Evolutionary conservation across 1,284 basidiomycete species (phyloP), one percentile per base, ranked within the genome.

Genomic region (Apiotrichum laibachii): DNA sequence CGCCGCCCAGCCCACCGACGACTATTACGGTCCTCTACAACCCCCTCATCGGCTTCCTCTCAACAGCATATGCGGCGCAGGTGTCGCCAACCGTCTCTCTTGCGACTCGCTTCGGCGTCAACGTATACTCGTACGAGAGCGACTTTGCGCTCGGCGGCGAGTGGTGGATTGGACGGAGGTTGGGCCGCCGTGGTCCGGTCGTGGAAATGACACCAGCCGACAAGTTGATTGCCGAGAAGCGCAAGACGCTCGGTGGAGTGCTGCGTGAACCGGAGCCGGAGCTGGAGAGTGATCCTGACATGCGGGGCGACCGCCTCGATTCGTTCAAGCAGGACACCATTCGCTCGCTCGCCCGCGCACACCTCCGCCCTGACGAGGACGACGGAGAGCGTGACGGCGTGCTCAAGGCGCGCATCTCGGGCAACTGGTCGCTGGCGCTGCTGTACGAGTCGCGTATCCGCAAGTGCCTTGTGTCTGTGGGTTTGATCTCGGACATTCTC

Each of bases 61-160:
- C 91, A 4, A 85, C 88, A 1, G 90, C 94, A 31, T 98, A 98
- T 74, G 88, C 92, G 0, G 92, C 94, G 0, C 86, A 88, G 52
- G 87, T 93, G 31, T 89, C 90, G 1, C 84, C 84, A 3, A 90
- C 95, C 72, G 84, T 98, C n/a, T 86, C 90, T 0, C 78, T 97
- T 8, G 89, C 89, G 55, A 90, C 92, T 3, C 84, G 95, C 18
- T 98, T 95, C 73, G 93, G 97, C 72, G 93, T 98, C 78, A 99
- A 99, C 70, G 85, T 95, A 31, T 97, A 96, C 73, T 93, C 90
- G 72, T 98, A 95, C 77, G 92, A 96, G 68, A 92, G 90, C 71
- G 94, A 97, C 74, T 89, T 93, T 85, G 88, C 90, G 6, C 83
- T 98, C 77, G 95, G 91, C n/a, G 88, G 88, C 3, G 92, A 94